Percentiles rank a stretch among this genome's conserved stretches.
These are phyloP conservation scores for Exserohilum rostratum DNA, from an alignment of 2,329 filamentous ascomycete genomes.

Conservation along the genomic window DNA sequence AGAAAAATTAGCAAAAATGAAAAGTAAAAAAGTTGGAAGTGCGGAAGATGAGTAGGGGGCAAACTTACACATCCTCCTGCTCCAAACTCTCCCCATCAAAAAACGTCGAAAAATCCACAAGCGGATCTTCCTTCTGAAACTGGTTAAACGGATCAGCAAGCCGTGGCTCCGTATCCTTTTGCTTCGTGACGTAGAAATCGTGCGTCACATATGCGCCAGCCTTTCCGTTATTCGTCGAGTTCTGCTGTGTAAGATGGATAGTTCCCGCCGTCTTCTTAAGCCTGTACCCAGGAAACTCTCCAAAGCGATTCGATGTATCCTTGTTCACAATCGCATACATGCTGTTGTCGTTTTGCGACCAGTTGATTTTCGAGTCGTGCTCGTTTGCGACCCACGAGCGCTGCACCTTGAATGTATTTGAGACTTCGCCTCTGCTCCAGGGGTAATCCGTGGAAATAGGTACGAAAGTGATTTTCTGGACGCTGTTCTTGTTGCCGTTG, in stretches of 20 bases:
- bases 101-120: conserved; percentile 59
- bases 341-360: conserved; percentile 55
- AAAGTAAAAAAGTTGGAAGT: no score
- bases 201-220: conserved; percentile 58
- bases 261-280: conserved; percentile 50
- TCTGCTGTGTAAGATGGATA: conserved; percentile 52
- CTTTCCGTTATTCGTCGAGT: conserved; percentile 56
- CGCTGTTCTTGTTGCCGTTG: conserved; percentile 44
- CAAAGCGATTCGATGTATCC: conserved; percentile 56
- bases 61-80: conserved; percentile 45
- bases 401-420: conserved; percentile 60
- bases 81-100: conserved; percentile 54
- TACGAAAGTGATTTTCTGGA: conserved; percentile 41
- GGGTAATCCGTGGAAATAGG: conserved; percentile 56
- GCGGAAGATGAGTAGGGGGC: not conserved
- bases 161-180: conserved; percentile 60
- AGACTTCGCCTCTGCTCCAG: conserved; percentile 57
- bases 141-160: conserved; percentile 54
- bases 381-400: conserved; percentile 49
- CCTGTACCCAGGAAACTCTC: conserved; percentile 60
- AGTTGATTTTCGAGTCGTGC: conserved; percentile 52
- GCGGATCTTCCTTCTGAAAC: conserved; percentile 55
- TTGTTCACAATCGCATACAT: conserved; percentile 60
- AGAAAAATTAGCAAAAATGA: no score
- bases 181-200: conserved; percentile 59